Evolutionary conservation across 1,284 basidiomycete genomes (phyloP), one percentile per base, ranked within the genome.

Genomic region (Kwoniella shivajii): DNA sequence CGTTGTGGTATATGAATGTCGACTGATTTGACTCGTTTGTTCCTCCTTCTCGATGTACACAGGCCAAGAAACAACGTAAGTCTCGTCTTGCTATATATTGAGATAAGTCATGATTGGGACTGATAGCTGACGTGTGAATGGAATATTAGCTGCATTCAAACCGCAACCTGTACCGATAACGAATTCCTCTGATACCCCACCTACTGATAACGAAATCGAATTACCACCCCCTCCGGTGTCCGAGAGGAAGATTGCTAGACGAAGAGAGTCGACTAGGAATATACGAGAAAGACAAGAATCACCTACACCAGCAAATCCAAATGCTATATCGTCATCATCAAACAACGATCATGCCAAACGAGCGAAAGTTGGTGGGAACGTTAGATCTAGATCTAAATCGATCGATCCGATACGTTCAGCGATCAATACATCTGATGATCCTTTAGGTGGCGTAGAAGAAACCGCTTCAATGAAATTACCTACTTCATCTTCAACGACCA

Each of bases 171-270:
- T 72, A 6, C 53, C 60, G 13, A 42, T 61, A 33, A 37, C 59
- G 6, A 61, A 69, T 47, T 69, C 73, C 18, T 63, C 67, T 2
- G 59, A 65, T 39, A 69, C 69, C 2, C 65, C 68, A 3, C 67
- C 69, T 2, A 66, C 68, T 22, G 61, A 68, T 26, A 56, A 59
- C 14, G 60, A 64, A 9, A 53, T 61, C 1, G 54, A 59, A n/a
- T 26, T 62, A 2, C 54, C 72, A 7, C 71, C 70, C 22, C 75
- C 77, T 18, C 51, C 51, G 22, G 72, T 71, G 2, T 73, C 74
- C 2, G 69, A 67, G 44, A 56, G 60, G 30, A 69, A 69, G 45
- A 69, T 69, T 30, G 75, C 75, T 20, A 65, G 75, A 34, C 54
- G 67, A 24, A 59, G 69, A 56, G 67, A 71, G 13, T 70, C 73